Evolutionary conservation across 345 rosid genomes (phyloP), one percentile per base, ranked within the genome.

Genomic region (Eucalyptus microcorys): DNA sequence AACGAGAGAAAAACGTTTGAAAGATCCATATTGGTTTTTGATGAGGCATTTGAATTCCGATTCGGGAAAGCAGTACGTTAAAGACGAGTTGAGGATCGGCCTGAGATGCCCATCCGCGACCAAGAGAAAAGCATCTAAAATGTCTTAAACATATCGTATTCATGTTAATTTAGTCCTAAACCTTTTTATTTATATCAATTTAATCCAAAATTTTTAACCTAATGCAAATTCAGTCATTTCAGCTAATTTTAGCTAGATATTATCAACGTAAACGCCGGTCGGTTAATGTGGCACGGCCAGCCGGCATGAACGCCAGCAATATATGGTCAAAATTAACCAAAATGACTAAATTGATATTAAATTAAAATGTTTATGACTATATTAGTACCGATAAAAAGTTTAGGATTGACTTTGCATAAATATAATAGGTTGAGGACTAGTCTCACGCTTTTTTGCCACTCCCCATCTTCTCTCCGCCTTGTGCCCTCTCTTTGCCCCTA

Each of bases 241-340:
- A 50, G 3, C 4, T 50, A 50, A 50, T 50, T 50, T 50, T 17
- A 4, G 8, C 53, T 6, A 1, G 21, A 50, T 50, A 50, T 7
- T 50, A 0, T 8, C 8, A 50, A 50, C 1, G 53, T 17, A 8
- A 6, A 50, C 0, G 2, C 2, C 1, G 0, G 4, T 50, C 0
- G 6, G 0, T 21, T 50, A 16, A 50, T 0, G 8, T 2, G 0
- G 7, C 53, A 50, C 1, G 0, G 3, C 22, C 4, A 50, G 0
- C 8, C 8, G 3, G 0, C 3, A 0, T 50, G 1, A 21, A 50
- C 0, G 0, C 19, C 0, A 0, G 19, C 19, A 49, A 49, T 49
- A 49, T 49, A 7, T 0, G 5, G 0, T 19, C 19, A 15, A 49
- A 49, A 49, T 15, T 49, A 49, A 8, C 4, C 0, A 50, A 50